A percentile compares a stretch with the other conserved stretches of the same genome.
Conservation (phyloP, 2,329 filamentous ascomycete genomes). For the Exophiala mesophila region DNA sequence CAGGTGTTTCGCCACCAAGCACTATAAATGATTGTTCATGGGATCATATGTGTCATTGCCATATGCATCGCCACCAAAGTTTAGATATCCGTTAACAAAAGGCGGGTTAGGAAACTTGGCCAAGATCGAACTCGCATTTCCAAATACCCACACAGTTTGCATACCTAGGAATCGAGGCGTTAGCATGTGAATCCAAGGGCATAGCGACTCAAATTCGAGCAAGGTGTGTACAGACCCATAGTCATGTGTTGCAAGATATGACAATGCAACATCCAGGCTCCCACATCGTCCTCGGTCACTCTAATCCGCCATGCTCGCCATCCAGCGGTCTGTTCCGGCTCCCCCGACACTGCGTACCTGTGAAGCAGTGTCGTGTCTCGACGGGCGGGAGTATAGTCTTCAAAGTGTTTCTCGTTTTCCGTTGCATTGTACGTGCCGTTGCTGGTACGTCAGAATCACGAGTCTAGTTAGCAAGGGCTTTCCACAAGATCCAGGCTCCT, state of each 20-base stretch:
- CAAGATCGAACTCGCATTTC: slow-evolving; percentile 38
- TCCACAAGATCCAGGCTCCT: too few species aligned
- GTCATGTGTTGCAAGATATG: slow-evolving; percentile 47
- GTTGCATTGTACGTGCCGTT: slow-evolving; percentile 42
- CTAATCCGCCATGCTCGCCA: slow-evolving; percentile 60
- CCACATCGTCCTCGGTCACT: slow-evolving; percentile 41
- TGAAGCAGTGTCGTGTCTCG: slow-evolving; percentile 54
- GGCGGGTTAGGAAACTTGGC: slow-evolving; percentile 28
- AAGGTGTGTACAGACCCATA: slow-evolving; percentile 40
- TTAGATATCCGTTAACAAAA: slow-evolving; percentile 40
- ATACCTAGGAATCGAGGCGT: slow-evolving; percentile 7
- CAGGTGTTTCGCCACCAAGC: too few species aligned
- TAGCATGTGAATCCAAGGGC: too few species aligned
- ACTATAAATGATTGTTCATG: too few species aligned
- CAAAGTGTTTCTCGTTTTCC: slow-evolving; percentile 37
- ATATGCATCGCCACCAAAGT: slow-evolving; percentile 42
- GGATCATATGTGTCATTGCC: slow-evolving; percentile 31
- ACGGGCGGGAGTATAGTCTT: slow-evolving; percentile 36
- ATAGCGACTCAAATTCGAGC: background rate
- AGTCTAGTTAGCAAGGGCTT: too few species aligned
- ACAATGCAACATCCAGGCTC: slow-evolving; percentile 50
- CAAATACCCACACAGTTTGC: slow-evolving; percentile 41
- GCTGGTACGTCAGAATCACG: background rate
- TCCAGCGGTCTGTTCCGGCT: slow-evolving; percentile 42
- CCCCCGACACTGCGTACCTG: slow-evolving; percentile 44